Evolutionary conservation across 2,329 filamentous ascomycete genomes (phyloP).

Genomic region (Cryoendolithus antarcticus): DNA sequence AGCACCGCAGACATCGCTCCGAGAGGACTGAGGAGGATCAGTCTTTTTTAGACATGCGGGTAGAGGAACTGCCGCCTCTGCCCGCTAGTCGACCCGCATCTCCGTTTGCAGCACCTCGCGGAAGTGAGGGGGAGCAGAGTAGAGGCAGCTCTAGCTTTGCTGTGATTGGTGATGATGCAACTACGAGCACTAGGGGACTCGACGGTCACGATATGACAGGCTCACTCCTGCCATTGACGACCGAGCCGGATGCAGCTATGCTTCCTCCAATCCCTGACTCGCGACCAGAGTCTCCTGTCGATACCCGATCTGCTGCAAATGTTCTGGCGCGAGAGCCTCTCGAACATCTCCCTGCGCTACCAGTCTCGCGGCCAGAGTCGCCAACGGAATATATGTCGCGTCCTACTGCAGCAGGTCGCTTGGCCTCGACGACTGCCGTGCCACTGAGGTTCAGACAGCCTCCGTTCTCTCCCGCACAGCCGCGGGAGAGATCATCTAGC

Average conservation of each 20-base stretch:
- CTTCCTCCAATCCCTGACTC: too few relatives aligned
- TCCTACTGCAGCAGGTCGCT: too few relatives aligned
- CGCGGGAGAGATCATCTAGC: constrained; percentile 18
- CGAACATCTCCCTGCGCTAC: too few relatives aligned
- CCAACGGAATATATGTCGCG: too few relatives aligned
- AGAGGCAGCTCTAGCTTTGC: constrained; percentile 21
- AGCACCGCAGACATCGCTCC: too few relatives aligned
- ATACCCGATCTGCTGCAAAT: too few relatives aligned
- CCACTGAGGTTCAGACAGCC: constrained; percentile 23
- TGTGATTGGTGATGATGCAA: constrained; percentile 12
- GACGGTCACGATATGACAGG: constrained; percentile 52
- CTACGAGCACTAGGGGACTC: constrained; percentile 26
- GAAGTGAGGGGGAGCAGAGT: constrained; percentile 15
- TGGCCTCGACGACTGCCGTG: constrained; percentile 21
- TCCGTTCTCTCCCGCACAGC: constrained; percentile 14
- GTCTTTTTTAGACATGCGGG: constrained; percentile 55
- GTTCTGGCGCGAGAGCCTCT: background rate
- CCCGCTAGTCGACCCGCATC: constrained; percentile 21
- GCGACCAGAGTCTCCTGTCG: too few relatives aligned
- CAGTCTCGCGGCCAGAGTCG: too few relatives aligned
- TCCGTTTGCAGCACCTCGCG: constrained; percentile 13
- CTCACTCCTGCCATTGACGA: constrained; percentile 29
- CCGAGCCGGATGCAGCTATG: constrained; percentile 14
- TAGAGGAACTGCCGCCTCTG: constrained; percentile 44
- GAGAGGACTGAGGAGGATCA: constrained; percentile 27